Evolutionary conservation across 352 stramenopile genomes (phyloP).

Genomic region (Thraustochytrium sp.): DNA sequence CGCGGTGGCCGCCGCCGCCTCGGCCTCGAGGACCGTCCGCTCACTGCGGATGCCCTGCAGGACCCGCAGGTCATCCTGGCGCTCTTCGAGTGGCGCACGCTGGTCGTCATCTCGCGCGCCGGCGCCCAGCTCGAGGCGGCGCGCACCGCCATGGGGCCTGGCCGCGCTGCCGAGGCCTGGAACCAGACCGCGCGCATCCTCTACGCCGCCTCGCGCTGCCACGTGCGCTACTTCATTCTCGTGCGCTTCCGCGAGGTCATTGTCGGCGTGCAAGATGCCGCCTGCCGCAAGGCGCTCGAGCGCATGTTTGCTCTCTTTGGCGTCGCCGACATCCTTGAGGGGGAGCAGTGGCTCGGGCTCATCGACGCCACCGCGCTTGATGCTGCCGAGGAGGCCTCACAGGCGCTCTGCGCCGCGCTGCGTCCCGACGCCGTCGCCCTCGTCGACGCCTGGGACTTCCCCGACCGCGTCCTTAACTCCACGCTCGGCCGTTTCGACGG

Average conservation of each 20-base stretch:
- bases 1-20: neutral
- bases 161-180: neutral
- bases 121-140: neutral
- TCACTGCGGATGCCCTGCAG: neutral
- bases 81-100: conserved; percentile 19
- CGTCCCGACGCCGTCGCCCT: conserved; percentile 51
- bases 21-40: neutral
- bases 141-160: neutral
- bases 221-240: conserved; percentile 31
- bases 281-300: conserved; percentile 37
- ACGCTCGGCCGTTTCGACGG: neutral
- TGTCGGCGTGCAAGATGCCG: neutral
- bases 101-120: neutral
- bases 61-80: neutral
- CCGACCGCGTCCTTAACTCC: conserved; percentile 27
- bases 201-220: neutral
- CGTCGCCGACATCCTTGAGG: conserved; percentile 46
- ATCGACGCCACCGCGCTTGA: neutral
- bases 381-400: conserved; percentile 33
- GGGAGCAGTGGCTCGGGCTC: conserved; percentile 13
- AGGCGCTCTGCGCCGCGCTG: conserved; percentile 47
- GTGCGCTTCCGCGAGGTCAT: conserved; percentile 6
- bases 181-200: conserved; percentile 15
- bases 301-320: conserved; percentile 47
- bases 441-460: conserved; percentile 48